Base-by-base conservation (phyloP, 768 basidiomycete genomes). In the Boletellus emodensis region DNA sequence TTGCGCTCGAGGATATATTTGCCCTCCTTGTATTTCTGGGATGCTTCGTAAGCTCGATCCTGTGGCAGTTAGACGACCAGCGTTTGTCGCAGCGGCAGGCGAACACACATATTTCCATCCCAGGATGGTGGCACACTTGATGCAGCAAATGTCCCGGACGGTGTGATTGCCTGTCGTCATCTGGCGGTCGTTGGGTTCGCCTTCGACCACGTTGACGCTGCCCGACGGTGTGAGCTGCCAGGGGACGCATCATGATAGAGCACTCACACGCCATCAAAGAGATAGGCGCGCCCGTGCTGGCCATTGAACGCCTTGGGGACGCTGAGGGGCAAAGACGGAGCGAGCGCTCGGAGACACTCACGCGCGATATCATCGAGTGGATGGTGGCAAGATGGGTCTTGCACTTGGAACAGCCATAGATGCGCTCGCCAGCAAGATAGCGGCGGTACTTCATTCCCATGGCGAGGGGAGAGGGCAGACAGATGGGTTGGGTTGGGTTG, bases 81-180 rank as follows among this genome's bases (percentile, higher is more conserved):
- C 6, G 34, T 17, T 33, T 30, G 30, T 8, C 40, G 15, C 26
- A 11, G 14, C 41, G 30, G 47, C 24, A 45, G 10, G 32, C 2
- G 32, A 20, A 22, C 61, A 36, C 66, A 91, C 96, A 69, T 99
- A 99, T 93, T 97, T 97, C 95, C 96, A 98, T 49, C 95, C 95
- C 30, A 99, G 78, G 15, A 78, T 81, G 44, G 80, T 81, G 52
- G 82, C 80, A 70, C 95, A 99, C 69, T 94, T 95, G 76, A 77
- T 73, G 71, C 95, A 99, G 70, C 82, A 90, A 55, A 98, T 92
- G 67, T 99, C 95, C 49, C 95, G 85, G 32, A 99, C 95, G 24
- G 87, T 90, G 72, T 99, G 96, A 61, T 89, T 83, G 18, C 95
- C 95, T 18, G 95, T 99, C 28, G 94, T 94, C 95, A 98, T 99